phyloP scores from a whole-genome alignment of 2,329 filamentous ascomycete genomes.

The Rosellinia necatrix region DNA sequence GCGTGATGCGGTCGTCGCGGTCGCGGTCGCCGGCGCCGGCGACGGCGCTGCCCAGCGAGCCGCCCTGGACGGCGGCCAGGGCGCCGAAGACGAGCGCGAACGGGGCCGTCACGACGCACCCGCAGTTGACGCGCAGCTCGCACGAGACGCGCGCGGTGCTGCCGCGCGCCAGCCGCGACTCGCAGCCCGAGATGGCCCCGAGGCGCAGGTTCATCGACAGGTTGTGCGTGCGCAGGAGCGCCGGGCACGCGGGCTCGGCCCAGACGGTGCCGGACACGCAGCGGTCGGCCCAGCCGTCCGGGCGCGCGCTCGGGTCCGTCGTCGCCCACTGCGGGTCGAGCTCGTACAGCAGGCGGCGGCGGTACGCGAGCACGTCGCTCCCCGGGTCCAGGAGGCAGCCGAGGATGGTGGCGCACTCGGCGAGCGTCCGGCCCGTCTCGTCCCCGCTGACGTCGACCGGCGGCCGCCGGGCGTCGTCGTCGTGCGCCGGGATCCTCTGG shows the following conservation, averaged over 20 bases:
- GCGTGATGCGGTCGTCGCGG: slow-evolving; percentile 27
- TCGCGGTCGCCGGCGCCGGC: slow-evolving; percentile 8
- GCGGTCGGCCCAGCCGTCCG: slow-evolving; percentile 14
- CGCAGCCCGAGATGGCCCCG: slow-evolving; percentile 22
- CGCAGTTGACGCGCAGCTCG: slow-evolving; percentile 34
- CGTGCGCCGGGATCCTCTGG: not conserved
- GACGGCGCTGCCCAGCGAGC: slow-evolving; percentile 26
- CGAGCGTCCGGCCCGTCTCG: slow-evolving; percentile 22
- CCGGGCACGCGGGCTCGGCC: slow-evolving; percentile 21
- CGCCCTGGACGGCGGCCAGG: slow-evolving; percentile 27
- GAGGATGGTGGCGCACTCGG: slow-evolving; percentile 21
- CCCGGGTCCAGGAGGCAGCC: slow-evolving; percentile 20
- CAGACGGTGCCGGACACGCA: slow-evolving; percentile 31
- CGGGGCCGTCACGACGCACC: slow-evolving; percentile 32
- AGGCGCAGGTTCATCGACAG: slow-evolving; percentile 32
- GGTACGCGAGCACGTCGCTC: slow-evolving; percentile 11
- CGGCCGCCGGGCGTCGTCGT: too few species aligned
- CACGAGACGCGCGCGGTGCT: slow-evolving; percentile 32
- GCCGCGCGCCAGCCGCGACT: slow-evolving; percentile 32
- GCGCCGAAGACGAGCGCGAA: slow-evolving; percentile 33
- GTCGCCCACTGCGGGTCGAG: slow-evolving; percentile 21
- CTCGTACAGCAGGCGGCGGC: slow-evolving; percentile 6
- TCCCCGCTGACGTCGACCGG: slow-evolving; percentile 10
- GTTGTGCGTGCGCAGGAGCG: slow-evolving; percentile 30
- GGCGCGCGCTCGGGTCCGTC: slow-evolving; percentile 21